phyloP scores from a whole-genome alignment of 352 stramenopile species.

The Globisporangium polare region DNA sequence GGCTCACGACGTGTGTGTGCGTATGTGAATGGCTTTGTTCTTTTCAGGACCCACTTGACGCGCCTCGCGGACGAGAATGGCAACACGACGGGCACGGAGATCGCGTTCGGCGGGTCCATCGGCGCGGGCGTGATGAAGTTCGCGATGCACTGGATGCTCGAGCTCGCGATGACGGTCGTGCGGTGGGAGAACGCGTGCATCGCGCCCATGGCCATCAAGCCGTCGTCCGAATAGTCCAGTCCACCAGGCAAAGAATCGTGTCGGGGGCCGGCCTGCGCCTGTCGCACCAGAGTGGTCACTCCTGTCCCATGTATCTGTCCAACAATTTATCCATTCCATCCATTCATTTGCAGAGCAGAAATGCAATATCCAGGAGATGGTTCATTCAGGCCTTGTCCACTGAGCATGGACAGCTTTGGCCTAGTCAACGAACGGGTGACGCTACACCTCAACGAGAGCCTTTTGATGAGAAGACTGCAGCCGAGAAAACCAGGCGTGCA shows the following conservation, averaged over 20 bases:
- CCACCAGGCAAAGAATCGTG: neutral
- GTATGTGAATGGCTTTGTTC: neutral
- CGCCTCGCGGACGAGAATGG: conserved; percentile 22
- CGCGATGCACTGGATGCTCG: conserved; percentile 69
- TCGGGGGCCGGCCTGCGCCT: too few species aligned
- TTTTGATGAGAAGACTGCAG: too few species aligned
- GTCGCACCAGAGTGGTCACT: too few species aligned
- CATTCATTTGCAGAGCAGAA: too few species aligned
- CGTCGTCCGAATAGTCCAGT: conserved; percentile 4
- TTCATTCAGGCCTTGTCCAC: too few species aligned
- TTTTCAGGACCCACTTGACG: conserved; percentile 33
- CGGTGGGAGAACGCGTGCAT: conserved; percentile 62
- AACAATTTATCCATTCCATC: too few species aligned
- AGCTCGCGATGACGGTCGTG: conserved; percentile 70
- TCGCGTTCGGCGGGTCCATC: conserved; percentile 56
- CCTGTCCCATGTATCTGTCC: too few species aligned
- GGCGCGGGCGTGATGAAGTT: conserved; percentile 54
- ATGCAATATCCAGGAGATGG: too few species aligned
- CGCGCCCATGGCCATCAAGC: conserved; percentile 45
- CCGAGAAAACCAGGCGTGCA: too few species aligned
- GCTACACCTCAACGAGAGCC: too few species aligned
- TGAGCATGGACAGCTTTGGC: too few species aligned
- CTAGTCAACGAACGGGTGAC: too few species aligned
- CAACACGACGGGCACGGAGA: conserved; percentile 21
- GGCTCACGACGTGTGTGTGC: neutral